Evolutionary conservation across 495 filamentous ascomycete genomes (phyloP).

Genomic region (Oidiodendron maius): DNA sequence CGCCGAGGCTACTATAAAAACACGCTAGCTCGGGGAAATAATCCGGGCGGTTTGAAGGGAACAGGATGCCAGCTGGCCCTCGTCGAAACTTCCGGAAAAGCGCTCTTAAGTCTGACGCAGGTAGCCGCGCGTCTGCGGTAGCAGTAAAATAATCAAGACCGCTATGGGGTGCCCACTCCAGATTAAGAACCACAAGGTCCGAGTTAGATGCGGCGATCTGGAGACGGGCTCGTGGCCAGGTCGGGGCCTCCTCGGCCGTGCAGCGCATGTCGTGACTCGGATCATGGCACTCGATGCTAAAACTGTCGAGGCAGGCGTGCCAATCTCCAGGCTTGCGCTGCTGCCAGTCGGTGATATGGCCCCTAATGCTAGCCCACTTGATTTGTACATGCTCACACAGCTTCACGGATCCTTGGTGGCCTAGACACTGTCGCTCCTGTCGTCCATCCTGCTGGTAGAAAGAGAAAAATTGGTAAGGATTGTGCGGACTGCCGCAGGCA

Average conservation of each 20-base stretch:
- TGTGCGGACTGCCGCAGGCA: neutral
- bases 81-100: neutral
- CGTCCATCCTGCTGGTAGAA: neutral
- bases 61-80: neutral
- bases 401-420: neutral
- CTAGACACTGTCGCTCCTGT: neutral
- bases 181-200: neutral
- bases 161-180: neutral
- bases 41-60: neutral
- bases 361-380: neutral
- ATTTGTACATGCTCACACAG: neutral
- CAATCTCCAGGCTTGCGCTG: neutral
- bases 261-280: neutral
- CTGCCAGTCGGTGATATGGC: neutral
- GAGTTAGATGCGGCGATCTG: neutral
- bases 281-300: neutral
- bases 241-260: neutral
- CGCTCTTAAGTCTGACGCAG: neutral
- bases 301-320: neutral
- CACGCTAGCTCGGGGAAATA: neutral
- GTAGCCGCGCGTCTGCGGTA: neutral
- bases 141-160: neutral
- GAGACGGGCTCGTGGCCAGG: neutral
- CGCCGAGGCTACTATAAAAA: neutral
- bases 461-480: neutral